phyloP scores from a whole-genome alignment of 164 flowering plant species.

The Vitis riparia region DNA sequence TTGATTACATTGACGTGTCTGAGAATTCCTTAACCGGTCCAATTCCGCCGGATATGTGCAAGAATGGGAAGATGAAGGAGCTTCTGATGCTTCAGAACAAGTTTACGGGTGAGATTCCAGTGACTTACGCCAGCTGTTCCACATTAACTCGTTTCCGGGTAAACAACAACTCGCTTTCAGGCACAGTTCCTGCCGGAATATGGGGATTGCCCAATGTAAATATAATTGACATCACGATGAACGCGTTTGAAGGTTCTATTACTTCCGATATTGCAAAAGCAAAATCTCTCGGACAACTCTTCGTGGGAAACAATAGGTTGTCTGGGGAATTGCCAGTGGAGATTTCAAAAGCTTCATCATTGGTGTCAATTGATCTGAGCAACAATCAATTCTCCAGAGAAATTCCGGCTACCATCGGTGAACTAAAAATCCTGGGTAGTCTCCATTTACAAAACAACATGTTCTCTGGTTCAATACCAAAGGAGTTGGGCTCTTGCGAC shows the following conservation, averaged over 20 bases:
- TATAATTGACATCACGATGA: conserved; percentile 54
- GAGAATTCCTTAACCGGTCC: conserved; percentile 70
- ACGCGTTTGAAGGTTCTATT: conserved; percentile 63
- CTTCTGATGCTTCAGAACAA: conserved; percentile 66
- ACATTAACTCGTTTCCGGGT: conserved; percentile 65
- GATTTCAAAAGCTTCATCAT: conserved; percentile 41
- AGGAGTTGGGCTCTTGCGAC: conserved; percentile 46
- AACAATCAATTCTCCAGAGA: conserved; percentile 54
- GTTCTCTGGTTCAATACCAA: conserved; percentile 60
- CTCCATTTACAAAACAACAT: conserved; percentile 47
- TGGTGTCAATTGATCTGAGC: conserved; percentile 45
- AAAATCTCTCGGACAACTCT: conserved; percentile 30
- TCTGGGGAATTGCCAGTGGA: conserved; percentile 66
- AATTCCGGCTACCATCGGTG: conserved; percentile 54
- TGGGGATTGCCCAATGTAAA: conserved; percentile 72
- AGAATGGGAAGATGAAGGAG: conserved; percentile 57
- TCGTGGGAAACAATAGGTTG: conserved; percentile 38
- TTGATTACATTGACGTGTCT: conserved; percentile 75
- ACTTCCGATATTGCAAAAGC: conserved; percentile 57
- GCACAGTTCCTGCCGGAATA: conserved; percentile 61
- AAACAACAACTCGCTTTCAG: conserved; percentile 66
- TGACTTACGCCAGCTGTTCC: conserved; percentile 54
- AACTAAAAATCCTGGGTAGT: conserved; percentile 35
- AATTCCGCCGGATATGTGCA: conserved; percentile 94
- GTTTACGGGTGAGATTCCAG: conserved; percentile 75